These are phyloP conservation scores for Fraxinus latifolia DNA, from an alignment of 305 asterid species.

Conservation along the genomic window DNA sequence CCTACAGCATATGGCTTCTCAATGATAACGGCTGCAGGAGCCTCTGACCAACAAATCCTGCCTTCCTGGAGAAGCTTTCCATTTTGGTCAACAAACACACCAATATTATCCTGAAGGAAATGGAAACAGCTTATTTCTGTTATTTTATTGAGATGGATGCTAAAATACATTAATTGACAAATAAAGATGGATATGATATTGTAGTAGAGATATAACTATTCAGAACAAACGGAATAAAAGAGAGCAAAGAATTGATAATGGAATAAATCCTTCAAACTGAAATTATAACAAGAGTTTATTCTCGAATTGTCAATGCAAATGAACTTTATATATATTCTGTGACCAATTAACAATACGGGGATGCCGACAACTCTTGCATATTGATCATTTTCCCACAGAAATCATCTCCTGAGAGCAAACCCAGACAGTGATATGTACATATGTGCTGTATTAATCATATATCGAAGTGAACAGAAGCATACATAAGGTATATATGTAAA, in stretches of 20 bases:
- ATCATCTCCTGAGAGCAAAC: not conserved
- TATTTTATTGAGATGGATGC: constrained; percentile 15
- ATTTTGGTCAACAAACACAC: constrained; percentile 93
- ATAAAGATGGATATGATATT: constrained; percentile 2
- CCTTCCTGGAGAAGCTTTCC: constrained; percentile 98
- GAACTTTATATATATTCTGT: not conserved
- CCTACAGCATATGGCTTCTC: constrained; percentile 90
- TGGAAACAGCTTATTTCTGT: constrained; percentile 13
- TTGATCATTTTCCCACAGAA: not conserved
- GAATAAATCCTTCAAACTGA: not conserved
- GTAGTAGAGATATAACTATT: not conserved
- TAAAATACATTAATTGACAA: not conserved
- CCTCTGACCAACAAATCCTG: constrained; percentile 97
- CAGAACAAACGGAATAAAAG: not conserved
- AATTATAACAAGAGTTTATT: constrained; percentile 11
- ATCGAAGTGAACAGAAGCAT: not conserved
- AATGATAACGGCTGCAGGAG: constrained; percentile 72
- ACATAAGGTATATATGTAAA: not conserved
- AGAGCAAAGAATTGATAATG: not conserved
- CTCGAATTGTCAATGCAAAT: not conserved
- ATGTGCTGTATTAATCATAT: not conserved
- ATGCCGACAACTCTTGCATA: not conserved
- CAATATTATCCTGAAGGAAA: constrained; percentile 82
- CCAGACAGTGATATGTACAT: constrained; percentile 14
- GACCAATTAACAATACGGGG: not conserved